Evolutionary conservation across 2,329 filamentous ascomycete species (phyloP).

Genomic region (Bipolaris gigantea): DNA sequence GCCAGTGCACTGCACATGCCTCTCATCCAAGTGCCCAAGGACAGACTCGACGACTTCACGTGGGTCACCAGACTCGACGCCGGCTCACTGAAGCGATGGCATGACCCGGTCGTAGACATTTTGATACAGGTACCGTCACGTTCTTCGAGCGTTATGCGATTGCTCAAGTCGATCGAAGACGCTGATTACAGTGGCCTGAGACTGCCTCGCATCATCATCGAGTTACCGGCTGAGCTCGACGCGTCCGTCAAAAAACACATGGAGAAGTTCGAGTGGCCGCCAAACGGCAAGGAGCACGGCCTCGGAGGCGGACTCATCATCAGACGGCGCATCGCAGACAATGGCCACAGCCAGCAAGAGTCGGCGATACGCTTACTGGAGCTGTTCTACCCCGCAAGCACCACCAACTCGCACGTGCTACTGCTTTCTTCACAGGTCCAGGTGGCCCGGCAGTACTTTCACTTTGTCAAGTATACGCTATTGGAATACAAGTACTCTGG

Average conservation of each 20-base stretch:
- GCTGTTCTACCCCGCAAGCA: conserved; percentile 77
- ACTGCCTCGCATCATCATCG: conserved; percentile 77
- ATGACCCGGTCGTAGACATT: conserved; percentile 76
- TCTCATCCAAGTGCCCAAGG: conserved; percentile 73
- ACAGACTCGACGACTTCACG: conserved; percentile 63
- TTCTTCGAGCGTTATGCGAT: conserved; percentile 74
- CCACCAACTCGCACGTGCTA: conserved; percentile 72
- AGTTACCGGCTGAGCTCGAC: conserved; percentile 75
- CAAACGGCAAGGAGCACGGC: conserved; percentile 45
- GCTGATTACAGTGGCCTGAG: conserved; percentile 75
- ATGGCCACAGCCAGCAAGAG: conserved; percentile 65
- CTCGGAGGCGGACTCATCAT: conserved; percentile 60
- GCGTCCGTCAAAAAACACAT: conserved; percentile 65
- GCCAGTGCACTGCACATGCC: conserved; percentile 58
- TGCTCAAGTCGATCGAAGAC: conserved; percentile 72
- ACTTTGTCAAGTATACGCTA: conserved; percentile 79
- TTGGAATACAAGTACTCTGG: conserved; percentile 76
- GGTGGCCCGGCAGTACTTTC: conserved; percentile 77
- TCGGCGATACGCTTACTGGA: conserved; percentile 77
- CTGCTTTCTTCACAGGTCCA: conserved; percentile 80
- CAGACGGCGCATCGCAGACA: conserved; percentile 69
- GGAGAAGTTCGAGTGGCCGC: conserved; percentile 68
- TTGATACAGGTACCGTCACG: conserved; percentile 73
- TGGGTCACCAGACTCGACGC: conserved; percentile 83
- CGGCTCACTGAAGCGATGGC: conserved; percentile 73